These are phyloP conservation scores for Populus euphratica DNA, from an alignment of 345 rosid genomes.

Conservation along the genomic window DNA sequence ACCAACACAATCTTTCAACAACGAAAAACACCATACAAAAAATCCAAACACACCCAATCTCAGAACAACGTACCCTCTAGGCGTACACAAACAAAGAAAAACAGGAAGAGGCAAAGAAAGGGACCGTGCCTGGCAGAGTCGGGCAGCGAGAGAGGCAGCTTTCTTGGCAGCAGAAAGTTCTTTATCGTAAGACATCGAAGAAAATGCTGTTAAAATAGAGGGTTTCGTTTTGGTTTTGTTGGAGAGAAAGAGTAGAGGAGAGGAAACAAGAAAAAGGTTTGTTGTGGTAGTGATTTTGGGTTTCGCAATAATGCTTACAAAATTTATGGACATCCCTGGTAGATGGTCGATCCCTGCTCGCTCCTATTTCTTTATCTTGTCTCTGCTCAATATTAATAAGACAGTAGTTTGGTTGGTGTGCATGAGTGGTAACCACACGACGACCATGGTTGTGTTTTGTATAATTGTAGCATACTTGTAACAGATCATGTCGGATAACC, in stretches of 20 bases:
- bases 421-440: too few relatives aligned
- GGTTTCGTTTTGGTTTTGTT: not conserved
- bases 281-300: not conserved
- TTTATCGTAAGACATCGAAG: constrained; percentile 68
- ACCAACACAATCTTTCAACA: not conserved
- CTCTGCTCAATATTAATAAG: too few relatives aligned
- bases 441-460: too few relatives aligned
- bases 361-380: not conserved
- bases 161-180: constrained; percentile 90
- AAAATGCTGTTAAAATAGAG: not conserved
- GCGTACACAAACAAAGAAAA: not conserved
- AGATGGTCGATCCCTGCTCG: not conserved
- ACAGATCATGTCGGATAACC: too few relatives aligned
- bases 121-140: constrained; percentile 69
- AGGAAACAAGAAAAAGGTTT: not conserved
- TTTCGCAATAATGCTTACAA: not conserved
- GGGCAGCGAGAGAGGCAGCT: constrained; percentile 84
- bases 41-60: not conserved
- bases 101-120: not conserved
- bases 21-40: too few relatives aligned
- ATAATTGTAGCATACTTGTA: too few relatives aligned
- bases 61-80: too few relatives aligned
- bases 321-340: not conserved
- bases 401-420: too few relatives aligned
- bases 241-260: constrained; percentile 6